Evolutionary conservation across 202 grass and related monocot species (phyloP).

Genomic region (Schoenoplectus triqueter): DNA sequence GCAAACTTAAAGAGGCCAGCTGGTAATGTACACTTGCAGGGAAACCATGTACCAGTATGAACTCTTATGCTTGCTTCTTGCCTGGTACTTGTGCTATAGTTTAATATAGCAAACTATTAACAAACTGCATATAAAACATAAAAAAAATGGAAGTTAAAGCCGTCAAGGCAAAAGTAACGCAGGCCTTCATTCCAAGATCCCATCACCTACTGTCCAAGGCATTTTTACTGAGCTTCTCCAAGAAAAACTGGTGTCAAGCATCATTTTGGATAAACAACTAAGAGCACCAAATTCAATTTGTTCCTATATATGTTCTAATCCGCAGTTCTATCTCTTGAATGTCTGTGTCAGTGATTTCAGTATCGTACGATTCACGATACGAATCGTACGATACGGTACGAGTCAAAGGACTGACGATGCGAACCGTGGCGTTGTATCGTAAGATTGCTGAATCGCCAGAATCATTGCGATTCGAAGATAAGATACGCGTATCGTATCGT

Average conservation of each 20-base stretch:
- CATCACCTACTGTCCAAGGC: background rate
- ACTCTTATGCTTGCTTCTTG: background rate
- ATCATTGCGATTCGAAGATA: too few species aligned
- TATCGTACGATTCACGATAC: too few species aligned
- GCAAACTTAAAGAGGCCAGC: background rate
- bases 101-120: background rate
- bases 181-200: background rate
- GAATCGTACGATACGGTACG: too few species aligned
- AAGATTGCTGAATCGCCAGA: too few species aligned
- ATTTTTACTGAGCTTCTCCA: background rate
- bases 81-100: background rate
- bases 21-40: background rate
- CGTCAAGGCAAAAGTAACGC: background rate
- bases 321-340: background rate
- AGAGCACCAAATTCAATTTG: conserved; percentile 1
- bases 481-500: too few species aligned
- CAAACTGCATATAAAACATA: background rate
- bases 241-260: background rate
- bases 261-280: conserved; percentile 9
- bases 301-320: background rate
- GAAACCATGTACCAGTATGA: background rate
- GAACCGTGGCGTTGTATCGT: too few species aligned
- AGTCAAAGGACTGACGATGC: too few species aligned
- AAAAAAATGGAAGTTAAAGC: background rate
- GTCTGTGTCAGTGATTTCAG: too few species aligned